Evolutionary conservation across 148 eudicot genomes (phyloP).

Genomic region (Rhododendron mucronatum): DNA sequence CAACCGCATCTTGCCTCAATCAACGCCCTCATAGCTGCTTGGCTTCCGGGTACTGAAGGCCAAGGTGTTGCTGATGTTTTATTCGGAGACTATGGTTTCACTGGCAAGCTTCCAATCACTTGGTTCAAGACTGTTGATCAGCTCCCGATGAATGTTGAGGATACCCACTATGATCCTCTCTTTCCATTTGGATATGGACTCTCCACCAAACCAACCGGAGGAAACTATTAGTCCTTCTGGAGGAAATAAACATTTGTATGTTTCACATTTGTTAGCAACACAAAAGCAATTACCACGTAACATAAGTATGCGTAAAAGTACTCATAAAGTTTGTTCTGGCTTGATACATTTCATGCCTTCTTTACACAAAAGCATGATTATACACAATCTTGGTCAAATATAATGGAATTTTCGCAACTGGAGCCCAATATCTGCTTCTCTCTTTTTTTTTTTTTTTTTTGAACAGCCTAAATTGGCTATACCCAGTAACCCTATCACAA

Average conservation of each 20-base stretch:
- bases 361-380: not conserved
- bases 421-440: not conserved
- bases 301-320: not conserved
- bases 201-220: conserved; percentile 16
- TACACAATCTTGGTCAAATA: not conserved
- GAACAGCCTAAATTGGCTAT: not conserved
- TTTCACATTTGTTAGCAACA: not conserved
- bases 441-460: no score
- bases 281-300: not conserved
- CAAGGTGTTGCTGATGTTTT: conserved; percentile 54
- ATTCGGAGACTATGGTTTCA: conserved; percentile 53
- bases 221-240: not conserved
- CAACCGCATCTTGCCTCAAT: conserved; percentile 36
- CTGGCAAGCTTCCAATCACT: conserved; percentile 46
- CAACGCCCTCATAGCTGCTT: conserved; percentile 54
- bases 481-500: not conserved
- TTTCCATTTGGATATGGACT: conserved; percentile 57
- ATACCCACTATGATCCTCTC: conserved; percentile 49
- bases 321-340: not conserved
- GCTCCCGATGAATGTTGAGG: conserved; percentile 61
- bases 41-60: conserved; percentile 64
- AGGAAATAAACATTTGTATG: not conserved
- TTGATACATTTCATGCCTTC: not conserved
- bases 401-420: not conserved
- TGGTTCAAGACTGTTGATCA: conserved; percentile 62